These are phyloP conservation scores for Coemansia sp. DNA, from an alignment of 192 early-diverging fungal genomes.

Conservation along the genomic window DNA sequence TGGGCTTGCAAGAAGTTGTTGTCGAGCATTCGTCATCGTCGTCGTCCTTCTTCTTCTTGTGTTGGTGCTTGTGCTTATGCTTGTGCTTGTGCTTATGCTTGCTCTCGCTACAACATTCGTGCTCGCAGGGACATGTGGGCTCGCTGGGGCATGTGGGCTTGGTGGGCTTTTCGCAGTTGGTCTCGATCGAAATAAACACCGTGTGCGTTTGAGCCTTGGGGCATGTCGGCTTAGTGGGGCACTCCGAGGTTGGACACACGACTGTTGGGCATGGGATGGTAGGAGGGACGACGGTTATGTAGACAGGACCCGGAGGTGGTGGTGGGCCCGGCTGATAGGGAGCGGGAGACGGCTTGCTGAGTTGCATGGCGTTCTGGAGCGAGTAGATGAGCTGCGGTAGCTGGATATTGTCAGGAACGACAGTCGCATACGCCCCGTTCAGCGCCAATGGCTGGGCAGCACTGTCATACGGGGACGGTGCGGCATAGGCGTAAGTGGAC, in stretches of 20 bases:
- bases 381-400: conserved; percentile 43
- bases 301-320: background rate
- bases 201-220: conserved; percentile 32
- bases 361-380: conserved; percentile 31
- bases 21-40: conserved; percentile 14
- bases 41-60: conserved; percentile 6
- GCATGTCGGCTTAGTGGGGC: background rate
- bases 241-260: background rate
- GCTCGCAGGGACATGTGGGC: conserved; percentile 14
- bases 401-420: conserved; percentile 37
- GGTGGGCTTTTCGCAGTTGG: conserved; percentile 20
- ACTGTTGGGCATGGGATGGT: background rate
- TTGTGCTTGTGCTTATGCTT: conserved; percentile 27
- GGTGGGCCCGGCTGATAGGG: background rate
- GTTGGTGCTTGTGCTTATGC: conserved; percentile 24
- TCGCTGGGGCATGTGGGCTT: conserved; percentile 20
- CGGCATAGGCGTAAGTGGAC: background rate
- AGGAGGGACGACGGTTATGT: conserved; percentile 13
- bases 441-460: background rate
- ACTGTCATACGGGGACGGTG: background rate
- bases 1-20: background rate
- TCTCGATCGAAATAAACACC: conserved; percentile 47
- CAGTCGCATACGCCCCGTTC: conserved; percentile 23
- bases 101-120: conserved; percentile 14
- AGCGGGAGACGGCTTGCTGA: background rate